phyloP scores from a whole-genome alignment of 129 eudicot species.

The Chrysanthemum seticuspe region DNA sequence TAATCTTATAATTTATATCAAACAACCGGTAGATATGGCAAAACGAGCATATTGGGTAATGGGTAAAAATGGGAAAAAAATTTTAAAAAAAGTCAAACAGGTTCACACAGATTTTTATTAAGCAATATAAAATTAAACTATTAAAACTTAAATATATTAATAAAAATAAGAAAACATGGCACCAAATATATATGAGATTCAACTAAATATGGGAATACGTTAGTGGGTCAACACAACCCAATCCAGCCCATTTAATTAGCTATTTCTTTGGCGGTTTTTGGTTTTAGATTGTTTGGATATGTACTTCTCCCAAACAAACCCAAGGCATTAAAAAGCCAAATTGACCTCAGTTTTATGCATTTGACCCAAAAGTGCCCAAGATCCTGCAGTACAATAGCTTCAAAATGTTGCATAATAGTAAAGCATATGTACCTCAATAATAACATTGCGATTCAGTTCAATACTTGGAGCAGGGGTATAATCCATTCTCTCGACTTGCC shows the following conservation, averaged over 20 bases:
- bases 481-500: constrained; percentile 56
- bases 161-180: no score
- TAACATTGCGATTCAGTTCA: constrained; percentile 60
- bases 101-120: no score
- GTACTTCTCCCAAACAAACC: no score
- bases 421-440: constrained; percentile 58
- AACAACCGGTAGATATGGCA: constrained; percentile 6
- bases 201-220: no score
- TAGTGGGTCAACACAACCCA: no score
- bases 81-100: no score
- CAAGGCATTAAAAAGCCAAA: not conserved
- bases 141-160: no score
- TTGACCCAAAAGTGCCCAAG: not conserved
- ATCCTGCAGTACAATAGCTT: not conserved
- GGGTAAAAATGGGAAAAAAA: not conserved
- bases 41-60: not conserved
- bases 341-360: not conserved
- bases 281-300: no score
- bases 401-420: not conserved
- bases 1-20: not conserved
- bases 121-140: no score
- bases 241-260: no score
- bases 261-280: no score
- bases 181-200: no score
- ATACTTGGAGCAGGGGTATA: constrained; percentile 52